Evolutionary conservation across 306 rosid species (phyloP).

Genomic region (Spatholobus suberectus): DNA sequence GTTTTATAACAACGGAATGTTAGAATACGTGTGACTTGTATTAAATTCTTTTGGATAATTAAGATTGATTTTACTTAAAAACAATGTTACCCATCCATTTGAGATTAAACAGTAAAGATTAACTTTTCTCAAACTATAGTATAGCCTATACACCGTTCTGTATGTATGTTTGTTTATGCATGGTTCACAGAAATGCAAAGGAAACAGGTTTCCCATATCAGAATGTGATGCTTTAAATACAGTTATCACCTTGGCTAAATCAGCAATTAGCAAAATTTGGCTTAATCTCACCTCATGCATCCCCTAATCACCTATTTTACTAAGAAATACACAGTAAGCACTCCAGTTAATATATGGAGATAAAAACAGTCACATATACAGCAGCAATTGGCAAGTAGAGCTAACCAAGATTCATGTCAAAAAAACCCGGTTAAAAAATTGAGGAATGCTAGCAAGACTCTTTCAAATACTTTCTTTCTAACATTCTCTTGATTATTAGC

Average conservation of each 20-base stretch:
- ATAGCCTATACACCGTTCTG: not conserved
- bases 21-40: no score
- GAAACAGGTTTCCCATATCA: slow-evolving; percentile 7
- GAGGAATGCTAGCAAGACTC: no score
- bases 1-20: no score
- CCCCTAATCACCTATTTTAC: slow-evolving; percentile 2
- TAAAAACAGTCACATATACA: not conserved
- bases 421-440: not conserved
- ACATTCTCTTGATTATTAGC: no score
- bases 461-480: no score
- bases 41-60: no score
- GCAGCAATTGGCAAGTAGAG: not conserved
- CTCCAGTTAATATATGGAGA: slow-evolving; percentile 10
- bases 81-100: not conserved
- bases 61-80: not conserved
- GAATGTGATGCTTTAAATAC: not conserved
- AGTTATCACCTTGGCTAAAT: not conserved
- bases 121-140: not conserved
- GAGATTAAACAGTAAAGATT: not conserved
- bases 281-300: not conserved
- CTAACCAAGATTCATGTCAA: not conserved
- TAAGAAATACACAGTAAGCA: not conserved
- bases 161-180: not conserved
- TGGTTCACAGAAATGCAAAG: not conserved
- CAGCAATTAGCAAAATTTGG: not conserved